Evolutionary conservation across 495 filamentous ascomycete species (phyloP), one percentile per base, ranked within the genome.

Genomic region (Neurospora hispaniola): DNA sequence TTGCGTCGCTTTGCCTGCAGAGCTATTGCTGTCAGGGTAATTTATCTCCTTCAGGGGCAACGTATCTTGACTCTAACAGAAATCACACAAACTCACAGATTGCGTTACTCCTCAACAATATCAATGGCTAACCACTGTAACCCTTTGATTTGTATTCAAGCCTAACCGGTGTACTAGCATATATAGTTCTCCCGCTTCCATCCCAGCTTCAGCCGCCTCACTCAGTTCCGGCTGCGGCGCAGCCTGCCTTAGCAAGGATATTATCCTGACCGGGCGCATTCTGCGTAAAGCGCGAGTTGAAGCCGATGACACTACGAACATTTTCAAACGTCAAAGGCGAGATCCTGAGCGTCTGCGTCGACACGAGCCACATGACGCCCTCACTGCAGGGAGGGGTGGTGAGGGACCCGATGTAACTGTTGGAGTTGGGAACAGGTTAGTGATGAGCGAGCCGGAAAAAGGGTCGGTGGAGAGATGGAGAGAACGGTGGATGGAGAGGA

Each of bases 361-460:
- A 85, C 48, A 92, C 82, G 71, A 86, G 84, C 84, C 89, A 92
- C 27, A 77, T 81, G 48, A 92, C 82, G 35, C 84, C 85, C 79
- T 92, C 89, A 35, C 83, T 83, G 82, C 90, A 92, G 1, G 90
- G 90, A 43, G 90, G 90, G 5, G 90, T 92, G 42, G 90, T 92
- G 23, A 92, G 85, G 1, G 88, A 90, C 68, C 90, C 90, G 0
- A 80, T 79, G 79, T 91, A 91, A 43, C 69, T 75, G 46, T 62
- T 62, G 40, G 40, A 16, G 23, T 35, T 27, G 54, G 27, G 27
- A 27, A 31, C 18, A 4, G 23, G 43, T 71, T 71, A 71, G 70
- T 38, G 27, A 48, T 54, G 31, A 35, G 40, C 23, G 4, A 35
- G 41, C 31, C n/a, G 31, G n/a, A 31, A 27, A 12, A 12, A 9